Conservation (phyloP, 768 basidiomycete species). For the Phanerodontia chrysosporium region DNA sequence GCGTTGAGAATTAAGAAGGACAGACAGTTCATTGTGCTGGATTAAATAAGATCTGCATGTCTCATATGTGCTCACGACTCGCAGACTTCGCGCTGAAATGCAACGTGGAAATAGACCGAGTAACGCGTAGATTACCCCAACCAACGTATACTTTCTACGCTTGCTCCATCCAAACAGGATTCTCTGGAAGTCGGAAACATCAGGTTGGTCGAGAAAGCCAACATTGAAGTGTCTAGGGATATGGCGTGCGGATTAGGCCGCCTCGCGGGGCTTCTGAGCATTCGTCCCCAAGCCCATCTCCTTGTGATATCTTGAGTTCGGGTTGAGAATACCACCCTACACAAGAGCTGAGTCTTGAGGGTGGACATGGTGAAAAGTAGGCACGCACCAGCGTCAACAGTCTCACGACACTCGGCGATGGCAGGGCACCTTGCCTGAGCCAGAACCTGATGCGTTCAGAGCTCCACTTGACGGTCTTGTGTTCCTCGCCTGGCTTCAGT, state of each 20-base stretch:
- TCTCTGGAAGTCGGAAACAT: too few species aligned
- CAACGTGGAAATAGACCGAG: background rate
- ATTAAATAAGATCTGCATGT: background rate
- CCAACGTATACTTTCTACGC: background rate
- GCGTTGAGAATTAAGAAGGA: background rate
- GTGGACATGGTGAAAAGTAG: background rate
- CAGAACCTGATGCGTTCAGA: constrained; percentile 87
- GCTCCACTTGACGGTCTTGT: constrained; percentile 87
- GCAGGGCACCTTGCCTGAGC: constrained; percentile 80
- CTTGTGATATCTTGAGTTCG: constrained; percentile 1
- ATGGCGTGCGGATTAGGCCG: too few species aligned
- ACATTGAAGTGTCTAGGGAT: too few species aligned
- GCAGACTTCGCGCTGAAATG: background rate
- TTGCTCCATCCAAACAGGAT: too few species aligned
- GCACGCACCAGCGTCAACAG: constrained; percentile 73
- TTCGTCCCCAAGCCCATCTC: too few species aligned
- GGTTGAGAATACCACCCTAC: constrained; percentile 16
- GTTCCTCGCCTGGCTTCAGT: constrained; percentile 40
- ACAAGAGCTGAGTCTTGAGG: constrained; percentile 2
- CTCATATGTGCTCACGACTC: too few species aligned
- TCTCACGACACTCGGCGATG: constrained; percentile 71
- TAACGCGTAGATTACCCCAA: background rate
- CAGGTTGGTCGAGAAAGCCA: too few species aligned
- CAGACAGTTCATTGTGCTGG: background rate
- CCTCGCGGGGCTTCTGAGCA: too few species aligned